A percentile compares a stretch with the other conserved stretches of the same genome.
Conservation (phyloP, 2,329 filamentous ascomycete genomes). For the Metarhizium rileyi region DNA sequence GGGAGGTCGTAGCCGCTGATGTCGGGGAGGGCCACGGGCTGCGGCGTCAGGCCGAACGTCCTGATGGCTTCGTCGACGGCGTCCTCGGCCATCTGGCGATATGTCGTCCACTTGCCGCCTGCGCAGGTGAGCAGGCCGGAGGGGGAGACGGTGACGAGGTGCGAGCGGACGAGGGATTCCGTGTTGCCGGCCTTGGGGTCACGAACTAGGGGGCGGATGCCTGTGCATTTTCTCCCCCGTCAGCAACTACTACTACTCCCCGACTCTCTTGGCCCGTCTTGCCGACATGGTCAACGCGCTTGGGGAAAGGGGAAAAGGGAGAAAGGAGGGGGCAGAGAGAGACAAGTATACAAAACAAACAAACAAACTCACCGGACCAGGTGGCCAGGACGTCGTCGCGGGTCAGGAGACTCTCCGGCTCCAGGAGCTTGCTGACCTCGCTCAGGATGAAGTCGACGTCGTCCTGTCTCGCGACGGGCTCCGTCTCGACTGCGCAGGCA, state of each 20-base stretch:
- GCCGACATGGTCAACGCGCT: too few relatives aligned
- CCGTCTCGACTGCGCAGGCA: conserved; percentile 55
- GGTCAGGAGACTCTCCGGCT: conserved; percentile 65
- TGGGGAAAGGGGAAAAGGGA: too few relatives aligned
- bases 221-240: conserved; percentile 18
- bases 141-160: conserved; percentile 64
- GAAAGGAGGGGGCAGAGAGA: too few relatives aligned
- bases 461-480: conserved; percentile 64
- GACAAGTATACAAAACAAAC: too few relatives aligned
- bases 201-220: conserved; percentile 68
- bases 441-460: conserved; percentile 77
- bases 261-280: too few relatives aligned
- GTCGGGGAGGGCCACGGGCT: conserved; percentile 44
- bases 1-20: conserved; percentile 53
- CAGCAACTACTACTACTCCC: too few relatives aligned
- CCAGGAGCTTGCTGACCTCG: conserved; percentile 67
- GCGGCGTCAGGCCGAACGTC: conserved; percentile 50
- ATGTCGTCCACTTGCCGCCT: conserved; percentile 82
- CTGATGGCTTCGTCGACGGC: conserved; percentile 70
- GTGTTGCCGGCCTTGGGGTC: conserved; percentile 76
- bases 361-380: conserved; percentile 55
- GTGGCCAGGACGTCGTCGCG: conserved; percentile 69
- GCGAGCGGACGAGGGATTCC: conserved; percentile 73
- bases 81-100: conserved; percentile 81
- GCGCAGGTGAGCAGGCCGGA: conserved; percentile 73